Conservation (phyloP, 768 basidiomycete species). For the Neoboletus subvelutipes region DNA sequence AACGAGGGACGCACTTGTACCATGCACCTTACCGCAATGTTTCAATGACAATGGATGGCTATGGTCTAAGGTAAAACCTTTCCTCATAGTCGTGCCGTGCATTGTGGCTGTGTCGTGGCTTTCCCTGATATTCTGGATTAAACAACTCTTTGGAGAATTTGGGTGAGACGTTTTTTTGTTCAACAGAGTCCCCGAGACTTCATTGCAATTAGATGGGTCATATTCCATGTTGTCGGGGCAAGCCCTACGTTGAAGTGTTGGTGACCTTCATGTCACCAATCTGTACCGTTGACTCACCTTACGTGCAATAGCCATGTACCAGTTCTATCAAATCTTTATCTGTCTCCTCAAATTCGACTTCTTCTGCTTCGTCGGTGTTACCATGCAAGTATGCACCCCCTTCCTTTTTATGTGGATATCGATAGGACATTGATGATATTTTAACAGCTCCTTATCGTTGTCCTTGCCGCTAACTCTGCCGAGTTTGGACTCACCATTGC, state of each 20-base stretch:
- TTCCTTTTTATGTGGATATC: not conserved
- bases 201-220: conserved; percentile 65
- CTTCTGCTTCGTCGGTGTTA: conserved; percentile 84
- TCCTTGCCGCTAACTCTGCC: conserved; percentile 57
- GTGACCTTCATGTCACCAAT: conserved; percentile 20
- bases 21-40: conserved; percentile 36
- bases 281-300: not conserved
- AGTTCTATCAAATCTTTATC: conserved; percentile 83
- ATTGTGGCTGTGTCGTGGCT: conserved; percentile 68
- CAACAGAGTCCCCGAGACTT: not conserved
- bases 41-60: conserved; percentile 53
- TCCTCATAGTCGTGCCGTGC: conserved; percentile 71
- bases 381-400: conserved; percentile 64
- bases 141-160: conserved; percentile 74
- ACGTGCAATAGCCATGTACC: conserved; percentile 69
- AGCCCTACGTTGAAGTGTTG: conserved; percentile 81
- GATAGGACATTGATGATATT: not conserved
- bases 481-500: conserved; percentile 83
- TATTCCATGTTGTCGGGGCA: conserved; percentile 87
- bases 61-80: conserved; percentile 58
- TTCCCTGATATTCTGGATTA: conserved; percentile 64
- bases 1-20: conserved; percentile 60
- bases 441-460: conserved; percentile 76
- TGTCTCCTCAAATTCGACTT: conserved; percentile 90
- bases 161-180: conserved; percentile 52